phyloP scores from a whole-genome alignment of 164 flowering plant species.

The Umbilicus rupestris region DNA sequence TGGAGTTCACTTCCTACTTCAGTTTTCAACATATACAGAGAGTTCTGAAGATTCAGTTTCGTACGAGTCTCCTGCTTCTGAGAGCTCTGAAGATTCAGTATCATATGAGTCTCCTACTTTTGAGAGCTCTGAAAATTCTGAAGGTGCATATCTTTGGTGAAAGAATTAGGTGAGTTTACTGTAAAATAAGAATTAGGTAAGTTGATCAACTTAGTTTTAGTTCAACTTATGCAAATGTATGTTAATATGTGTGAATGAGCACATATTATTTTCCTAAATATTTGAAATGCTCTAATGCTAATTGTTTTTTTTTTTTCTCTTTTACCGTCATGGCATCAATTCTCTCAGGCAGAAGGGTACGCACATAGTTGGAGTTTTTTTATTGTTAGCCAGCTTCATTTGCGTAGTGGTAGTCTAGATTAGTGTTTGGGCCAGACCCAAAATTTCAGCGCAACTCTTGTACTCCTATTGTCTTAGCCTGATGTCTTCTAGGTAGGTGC shows the following conservation, averaged over 20 bases:
- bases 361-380: neutral
- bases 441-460: neutral
- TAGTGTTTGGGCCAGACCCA: neutral
- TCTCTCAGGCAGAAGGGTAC: neutral
- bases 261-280: neutral
- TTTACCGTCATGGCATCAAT: neutral
- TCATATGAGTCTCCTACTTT: neutral
- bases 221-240: neutral
- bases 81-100: conserved; percentile 4
- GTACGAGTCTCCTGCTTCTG: neutral
- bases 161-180: neutral
- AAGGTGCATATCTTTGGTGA: conserved; percentile 5
- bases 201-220: neutral
- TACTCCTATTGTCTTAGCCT: neutral
- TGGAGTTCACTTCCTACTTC: conserved; percentile 60
- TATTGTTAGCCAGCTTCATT: neutral
- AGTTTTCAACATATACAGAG: conserved; percentile 13
- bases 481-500: no score
- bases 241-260: no score
- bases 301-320: neutral
- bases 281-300: neutral
- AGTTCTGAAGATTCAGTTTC: neutral
- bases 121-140: conserved; percentile 6
- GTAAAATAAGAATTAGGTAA: neutral
- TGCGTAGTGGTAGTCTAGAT: neutral